A percentile compares a stretch with the other conserved stretches of the same genome.
Evolutionary conservation across 179 eudicot species (phyloP).

Genomic region (Corrigiola litoralis): DNA sequence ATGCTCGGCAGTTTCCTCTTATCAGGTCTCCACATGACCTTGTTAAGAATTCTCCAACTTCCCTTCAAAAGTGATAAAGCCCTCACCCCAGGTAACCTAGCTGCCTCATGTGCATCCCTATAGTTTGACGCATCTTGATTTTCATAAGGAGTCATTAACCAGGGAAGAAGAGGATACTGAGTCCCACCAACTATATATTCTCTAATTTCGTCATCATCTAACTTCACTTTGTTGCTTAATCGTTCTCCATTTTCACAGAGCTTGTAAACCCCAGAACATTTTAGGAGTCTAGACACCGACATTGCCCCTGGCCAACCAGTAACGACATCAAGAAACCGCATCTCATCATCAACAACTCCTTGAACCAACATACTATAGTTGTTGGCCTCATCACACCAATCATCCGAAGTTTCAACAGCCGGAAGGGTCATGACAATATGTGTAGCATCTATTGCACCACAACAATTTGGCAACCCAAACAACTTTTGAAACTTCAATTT

Average conservation of each 20-base stretch:
- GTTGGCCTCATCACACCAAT: constrained; percentile 78
- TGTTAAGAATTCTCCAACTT: constrained; percentile 88
- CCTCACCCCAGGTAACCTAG: constrained; percentile 49
- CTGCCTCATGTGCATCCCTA: constrained; percentile 52
- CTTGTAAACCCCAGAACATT: constrained; percentile 72
- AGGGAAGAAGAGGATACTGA: constrained; percentile 81
- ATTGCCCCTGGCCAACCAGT: constrained; percentile 98
- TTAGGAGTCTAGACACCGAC: constrained; percentile 57
- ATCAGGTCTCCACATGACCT: constrained; percentile 99
- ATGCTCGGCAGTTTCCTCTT: constrained; percentile 87
- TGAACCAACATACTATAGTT: constrained; percentile 90
- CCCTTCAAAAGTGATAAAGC: constrained; percentile 79
- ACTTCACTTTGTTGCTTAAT: constrained; percentile 39
- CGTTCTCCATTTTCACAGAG: constrained; percentile 69
- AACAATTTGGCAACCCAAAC: constrained; percentile 82
- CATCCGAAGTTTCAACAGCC: constrained; percentile 85
- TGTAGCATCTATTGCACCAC: constrained; percentile 85
- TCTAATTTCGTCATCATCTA: constrained; percentile 41
- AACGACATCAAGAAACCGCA: constrained; percentile 83
- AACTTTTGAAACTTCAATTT: constrained; percentile 51
- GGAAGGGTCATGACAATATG: constrained; percentile 92
- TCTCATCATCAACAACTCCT: constrained; percentile 72
- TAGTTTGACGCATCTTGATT: constrained; percentile 32
- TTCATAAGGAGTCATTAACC: constrained; percentile 73
- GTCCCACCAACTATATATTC: constrained; percentile 77